Evolutionary conservation across 352 stramenopile genomes (phyloP), one percentile per base, ranked within the genome.

Genomic region (Globisporangium nagaii): DNA sequence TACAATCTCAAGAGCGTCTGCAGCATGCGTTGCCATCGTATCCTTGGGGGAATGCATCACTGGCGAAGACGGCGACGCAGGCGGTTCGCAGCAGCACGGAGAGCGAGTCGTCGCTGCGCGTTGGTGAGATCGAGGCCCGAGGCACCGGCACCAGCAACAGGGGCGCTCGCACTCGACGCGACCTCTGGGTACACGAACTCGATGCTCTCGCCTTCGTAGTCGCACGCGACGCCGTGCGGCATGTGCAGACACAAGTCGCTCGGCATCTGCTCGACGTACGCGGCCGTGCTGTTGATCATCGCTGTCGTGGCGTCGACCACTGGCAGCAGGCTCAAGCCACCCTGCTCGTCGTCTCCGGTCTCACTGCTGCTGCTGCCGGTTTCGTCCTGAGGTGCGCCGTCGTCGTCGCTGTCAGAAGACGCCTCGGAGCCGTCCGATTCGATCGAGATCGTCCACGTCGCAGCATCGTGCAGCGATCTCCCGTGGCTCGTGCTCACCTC

Each of bases 201-300:
- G 34, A 56, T 32, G 34, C 22, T 37, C n/a, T 42, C 37, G 24
- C n/a, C 27, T 10, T 35, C 48, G 25, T 45, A 58, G 41, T 58
- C 39, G 7, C 51, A 58, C 19, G 27, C 11, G 27, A 58, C 51
- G 30, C 39, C 51, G 39, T 58, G 51, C 5, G 51, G 51, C 12
- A 49, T 32, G 39, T 58, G 51, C 8, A 58, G 30, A 28, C 51
- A 58, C 25, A 58, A 12, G 49, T 44, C 49, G 22, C 25, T 35
- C n/a, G 11, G n/a, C 30, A 46, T 17, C 4, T 27, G 13, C 17
- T 40, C 28, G 13, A 24, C 7, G 22, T 27, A 39, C 13, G n/a
- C 34, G 34, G 34, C 34, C 4, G 34, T 25, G 25, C 41, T 28
- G 15, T 24, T 19, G 15, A 53, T 22, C 28, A 37, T 4, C 5